Base-by-base conservation (phyloP, 139 green algal species). In the Chlamydomonas urium region DNA sequence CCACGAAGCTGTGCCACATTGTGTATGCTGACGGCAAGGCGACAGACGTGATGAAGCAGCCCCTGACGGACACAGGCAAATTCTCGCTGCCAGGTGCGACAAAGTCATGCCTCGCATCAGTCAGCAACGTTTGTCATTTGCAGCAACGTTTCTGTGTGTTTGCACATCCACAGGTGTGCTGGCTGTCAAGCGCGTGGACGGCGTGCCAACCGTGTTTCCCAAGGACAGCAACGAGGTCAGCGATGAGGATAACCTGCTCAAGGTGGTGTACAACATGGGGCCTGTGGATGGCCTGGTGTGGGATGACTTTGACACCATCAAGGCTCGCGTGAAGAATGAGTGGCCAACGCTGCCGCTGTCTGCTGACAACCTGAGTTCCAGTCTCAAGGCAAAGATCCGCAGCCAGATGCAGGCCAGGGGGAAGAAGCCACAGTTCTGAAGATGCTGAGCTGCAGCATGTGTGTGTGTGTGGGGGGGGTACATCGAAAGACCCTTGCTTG, bases 1-100 rank as follows among this genome's bases (percentile, higher is more conserved):
- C 91, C 34, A 95, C 91, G 65, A 97, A 97, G 83, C 86, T 97
- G 24, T 85, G 71, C 75, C 87, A 94, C 78, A 92, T 97, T 28
- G 81, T 87, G 36, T 93, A 93, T 59, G 71, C 72, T 31, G 85
- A 88, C 59, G 90, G 90, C 42, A 68, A n/a, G 19, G 42, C 60
- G 5, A 69, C 69, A 6, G 89, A 97, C 74, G 85, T 93, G 29
- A 93, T 96, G 87, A 97, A 97, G 76, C 75, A 82, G 35, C 92
- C 91, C 1, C 69, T 79, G 63, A 88, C 75, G 0, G 91, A 92
- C 67, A 71, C 42, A 1, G 68, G 75, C 31, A 95, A 96, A 81
- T 80, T 76, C 38, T 93, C n/a, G n/a, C n/a, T n/a, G n/a, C n/a
- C n/a, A n/a, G n/a, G n/a, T n/a, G n/a, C n/a, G n/a, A n/a, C n/a